These are phyloP conservation scores for Eucalyptus dawsonii DNA, from an alignment of 345 rosid genomes.

Conservation along the genomic window DNA sequence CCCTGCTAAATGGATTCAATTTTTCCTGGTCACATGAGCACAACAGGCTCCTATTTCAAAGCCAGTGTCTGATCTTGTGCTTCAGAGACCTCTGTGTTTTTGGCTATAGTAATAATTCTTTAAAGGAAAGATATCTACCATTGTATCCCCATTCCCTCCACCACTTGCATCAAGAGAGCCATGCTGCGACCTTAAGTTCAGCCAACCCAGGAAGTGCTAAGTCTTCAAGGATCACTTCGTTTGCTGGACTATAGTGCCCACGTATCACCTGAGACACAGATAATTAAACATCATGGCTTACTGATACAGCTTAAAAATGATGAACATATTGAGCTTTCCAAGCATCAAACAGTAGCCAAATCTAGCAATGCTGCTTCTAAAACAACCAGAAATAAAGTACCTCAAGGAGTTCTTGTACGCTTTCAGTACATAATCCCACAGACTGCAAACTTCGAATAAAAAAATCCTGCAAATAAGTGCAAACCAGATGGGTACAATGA, in stretches of 20 bases:
- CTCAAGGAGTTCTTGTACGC: constrained; percentile 77
- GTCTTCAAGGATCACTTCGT: constrained; percentile 72
- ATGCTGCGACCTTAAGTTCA: constrained; percentile 87
- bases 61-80: not conserved
- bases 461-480: constrained; percentile 52
- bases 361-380: not conserved
- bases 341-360: not conserved
- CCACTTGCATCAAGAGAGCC: constrained; percentile 98
- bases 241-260: constrained; percentile 45
- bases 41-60: not conserved
- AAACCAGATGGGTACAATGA: not conserved
- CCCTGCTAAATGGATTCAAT: not conserved
- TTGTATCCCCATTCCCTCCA: constrained; percentile 99
- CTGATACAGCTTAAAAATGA: not conserved
- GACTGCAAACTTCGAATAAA: constrained; percentile 89
- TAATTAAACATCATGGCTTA: not conserved
- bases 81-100: not conserved
- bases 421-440: constrained; percentile 62
- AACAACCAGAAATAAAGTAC: constrained; percentile 7
- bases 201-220: constrained; percentile 83
- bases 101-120: not conserved
- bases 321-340: not conserved
- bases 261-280: constrained; percentile 42
- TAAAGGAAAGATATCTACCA: constrained; percentile 28
- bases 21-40: not conserved